phyloP scores from a whole-genome alignment of 2,329 filamentous ascomycete genomes.

The Aspergillus jensenii region DNA sequence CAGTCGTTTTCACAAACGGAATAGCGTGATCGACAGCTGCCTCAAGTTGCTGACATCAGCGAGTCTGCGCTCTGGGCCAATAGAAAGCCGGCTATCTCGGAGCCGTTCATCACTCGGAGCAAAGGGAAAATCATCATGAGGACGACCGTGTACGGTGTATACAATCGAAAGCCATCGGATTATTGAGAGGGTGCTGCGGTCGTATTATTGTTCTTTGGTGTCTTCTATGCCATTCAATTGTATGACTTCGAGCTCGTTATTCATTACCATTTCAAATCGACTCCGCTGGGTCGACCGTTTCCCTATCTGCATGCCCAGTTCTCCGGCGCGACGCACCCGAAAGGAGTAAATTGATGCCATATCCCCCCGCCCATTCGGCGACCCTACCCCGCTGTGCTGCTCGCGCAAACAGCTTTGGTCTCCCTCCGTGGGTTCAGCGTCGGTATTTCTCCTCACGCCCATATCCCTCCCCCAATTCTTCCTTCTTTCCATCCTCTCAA shows the following conservation, averaged over 20 bases:
- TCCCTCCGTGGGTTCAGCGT: slow-evolving; percentile 20
- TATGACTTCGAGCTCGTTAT: neutral
- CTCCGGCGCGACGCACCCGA: slow-evolving; percentile 10
- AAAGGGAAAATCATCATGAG: neutral
- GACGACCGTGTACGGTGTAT: neutral
- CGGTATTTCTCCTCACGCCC: slow-evolving; percentile 9
- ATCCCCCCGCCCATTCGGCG: slow-evolving; percentile 24
- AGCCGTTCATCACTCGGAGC: neutral
- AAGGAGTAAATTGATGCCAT: slow-evolving; percentile 32
- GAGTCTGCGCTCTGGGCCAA: neutral
- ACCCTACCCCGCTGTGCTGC: slow-evolving; percentile 26
- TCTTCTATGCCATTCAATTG: neutral
- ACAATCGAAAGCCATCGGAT: neutral
- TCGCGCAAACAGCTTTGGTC: slow-evolving; percentile 15
- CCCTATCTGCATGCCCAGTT: slow-evolving; percentile 16
- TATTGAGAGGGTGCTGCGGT: neutral
- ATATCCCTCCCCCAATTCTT: slow-evolving; percentile 13
- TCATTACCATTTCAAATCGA: slow-evolving; percentile 1
- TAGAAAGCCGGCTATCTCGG: neutral
- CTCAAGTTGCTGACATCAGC: slow-evolving; percentile 10
- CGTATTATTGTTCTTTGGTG: neutral
- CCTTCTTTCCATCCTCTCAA: slow-evolving; percentile 12
- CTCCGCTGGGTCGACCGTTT: slow-evolving; percentile 9
- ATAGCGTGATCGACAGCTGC: neutral
- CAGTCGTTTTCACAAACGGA: neutral